Base-by-base conservation (phyloP, 2,329 filamentous ascomycete species). In the Myotisia sp. region DNA sequence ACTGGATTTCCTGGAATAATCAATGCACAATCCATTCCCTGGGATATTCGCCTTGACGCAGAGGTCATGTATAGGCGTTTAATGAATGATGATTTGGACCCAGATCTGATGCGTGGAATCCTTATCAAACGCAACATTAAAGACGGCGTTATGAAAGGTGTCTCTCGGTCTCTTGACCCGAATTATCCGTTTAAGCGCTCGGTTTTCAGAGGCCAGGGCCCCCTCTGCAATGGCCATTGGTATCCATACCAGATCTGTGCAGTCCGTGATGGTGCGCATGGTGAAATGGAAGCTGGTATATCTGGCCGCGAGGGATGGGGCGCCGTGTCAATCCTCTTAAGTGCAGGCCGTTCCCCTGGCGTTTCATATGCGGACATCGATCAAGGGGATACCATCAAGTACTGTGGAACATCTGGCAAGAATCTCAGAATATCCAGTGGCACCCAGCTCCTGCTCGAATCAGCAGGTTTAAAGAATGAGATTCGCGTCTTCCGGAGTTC, bases 301-400 rank as follows among this genome's bases (percentile, higher is more conserved):
- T 60, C 50, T 13, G 70, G 71, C 3, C 54, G 54, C 4, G 45
- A 42, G 1, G 45, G 45, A 0, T 29, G 52, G 1, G 72, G 72
- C 1, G 67, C 70, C 0, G 68, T 59, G 30, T 72, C 67, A 0
- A 63, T 76, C 22, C 62, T 78, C 0, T 52, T 76, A 5, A 64
- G 43, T n/a, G 26, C 30, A 8, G n/a, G n/a, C n/a, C n/a, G n/a
- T n/a, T 34, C 34, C 9, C 30, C 37, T 8, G 23, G 34, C 13
- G 57, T 58, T 1, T 48, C 40, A 0, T 70, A 71, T 43, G 49
- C 56, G 0, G 65, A 74, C 39, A 46, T 51, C 5, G 70, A 75
- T 45, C 31, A 61, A 9, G 67, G 69, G 1, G 52, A 71, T 12
- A 44, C 44, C 0, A 58, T 74, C 4, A 50, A 56, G 27, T 72